phyloP scores from a whole-genome alignment of 176 grass and related monocot genomes.

The Triticum monococcum region DNA sequence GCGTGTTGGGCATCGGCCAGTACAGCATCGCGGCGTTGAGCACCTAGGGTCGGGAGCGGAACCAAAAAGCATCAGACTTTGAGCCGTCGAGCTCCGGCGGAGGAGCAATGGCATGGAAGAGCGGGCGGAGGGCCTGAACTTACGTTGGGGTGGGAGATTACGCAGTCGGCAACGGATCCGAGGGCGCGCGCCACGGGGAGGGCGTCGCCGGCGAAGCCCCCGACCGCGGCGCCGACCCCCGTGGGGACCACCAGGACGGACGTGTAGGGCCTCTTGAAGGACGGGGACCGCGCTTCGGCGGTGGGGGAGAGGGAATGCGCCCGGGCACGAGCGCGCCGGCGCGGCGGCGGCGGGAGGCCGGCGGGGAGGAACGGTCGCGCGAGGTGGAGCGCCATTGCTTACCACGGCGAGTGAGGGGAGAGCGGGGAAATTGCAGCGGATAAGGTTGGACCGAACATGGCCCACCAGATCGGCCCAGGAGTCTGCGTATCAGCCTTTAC shows the following conservation, averaged over 20 bases:
- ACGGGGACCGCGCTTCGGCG: not conserved
- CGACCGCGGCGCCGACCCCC: slow-evolving; percentile 71
- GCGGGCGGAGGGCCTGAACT: not conserved
- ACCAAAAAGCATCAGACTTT: not conserved
- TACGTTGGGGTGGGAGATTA: slow-evolving; percentile 97
- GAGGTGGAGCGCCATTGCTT: slow-evolving; percentile 43
- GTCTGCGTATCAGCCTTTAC: not conserved
- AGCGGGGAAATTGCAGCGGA: not conserved
- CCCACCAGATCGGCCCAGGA: not conserved
- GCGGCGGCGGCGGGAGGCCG: slow-evolving; percentile 3
- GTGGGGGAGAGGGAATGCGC: not conserved
- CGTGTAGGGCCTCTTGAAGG: slow-evolving; percentile 76
- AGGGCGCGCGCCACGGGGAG: slow-evolving; percentile 77
- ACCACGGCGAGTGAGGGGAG: not conserved
- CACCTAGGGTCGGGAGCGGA: slow-evolving; percentile 20
- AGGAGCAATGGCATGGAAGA: not conserved
- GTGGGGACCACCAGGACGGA: slow-evolving; percentile 88
- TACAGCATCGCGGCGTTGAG: slow-evolving; percentile 92
- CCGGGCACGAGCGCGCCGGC: not conserved
- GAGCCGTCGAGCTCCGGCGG: not conserved
- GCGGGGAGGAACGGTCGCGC: slow-evolving; percentile 12
- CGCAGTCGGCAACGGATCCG: slow-evolving; percentile 61
- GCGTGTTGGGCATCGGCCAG: slow-evolving; percentile 80
- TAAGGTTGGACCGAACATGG: not conserved
- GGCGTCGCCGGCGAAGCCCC: slow-evolving; percentile 86